phyloP scores from a whole-genome alignment of 352 stramenopile species.

The Pythium coloratum region DNA sequence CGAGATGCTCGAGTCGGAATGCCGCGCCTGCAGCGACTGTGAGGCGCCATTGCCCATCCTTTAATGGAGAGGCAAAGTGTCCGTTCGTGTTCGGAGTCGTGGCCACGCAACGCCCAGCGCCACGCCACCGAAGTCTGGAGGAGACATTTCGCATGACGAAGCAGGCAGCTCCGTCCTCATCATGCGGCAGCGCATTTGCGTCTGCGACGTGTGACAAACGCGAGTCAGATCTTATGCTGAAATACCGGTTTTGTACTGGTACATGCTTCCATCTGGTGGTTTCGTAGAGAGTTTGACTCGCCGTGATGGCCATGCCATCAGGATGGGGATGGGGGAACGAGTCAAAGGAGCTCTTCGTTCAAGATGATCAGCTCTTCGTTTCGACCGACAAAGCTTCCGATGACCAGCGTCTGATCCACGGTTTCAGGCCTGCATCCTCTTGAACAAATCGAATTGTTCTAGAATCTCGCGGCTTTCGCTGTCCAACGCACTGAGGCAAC shows the following conservation, averaged over 20 bases:
- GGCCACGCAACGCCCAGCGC: not conserved
- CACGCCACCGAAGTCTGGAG: not conserved
- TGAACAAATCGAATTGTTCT: not conserved
- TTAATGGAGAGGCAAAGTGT: not conserved
- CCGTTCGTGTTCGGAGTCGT: not conserved
- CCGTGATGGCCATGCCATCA: no score
- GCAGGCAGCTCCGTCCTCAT: not conserved
- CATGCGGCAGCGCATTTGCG: slow-evolving; percentile 11
- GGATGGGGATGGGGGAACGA: not conserved
- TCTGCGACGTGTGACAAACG: slow-evolving; percentile 23
- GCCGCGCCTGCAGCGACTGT: slow-evolving; percentile 17
- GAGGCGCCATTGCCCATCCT: slow-evolving; percentile 30
- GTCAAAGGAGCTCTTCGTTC: not conserved
- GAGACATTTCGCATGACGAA: not conserved
- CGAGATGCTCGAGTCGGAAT: slow-evolving; percentile 26
- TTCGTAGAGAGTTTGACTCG: no score
- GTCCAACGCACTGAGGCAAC: not conserved
- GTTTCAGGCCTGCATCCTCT: not conserved
- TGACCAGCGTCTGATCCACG: not conserved
- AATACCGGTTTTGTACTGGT: not conserved
- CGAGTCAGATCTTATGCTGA: not conserved
- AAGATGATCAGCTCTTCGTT: not conserved
- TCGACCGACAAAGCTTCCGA: not conserved
- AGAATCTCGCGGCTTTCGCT: not conserved
- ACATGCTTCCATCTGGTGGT: not conserved